Percentiles rank a stretch among this genome's conserved stretches.
phyloP scores from a whole-genome alignment of 768 basidiomycete genomes.

The Fibroporia radiculosa region DNA sequence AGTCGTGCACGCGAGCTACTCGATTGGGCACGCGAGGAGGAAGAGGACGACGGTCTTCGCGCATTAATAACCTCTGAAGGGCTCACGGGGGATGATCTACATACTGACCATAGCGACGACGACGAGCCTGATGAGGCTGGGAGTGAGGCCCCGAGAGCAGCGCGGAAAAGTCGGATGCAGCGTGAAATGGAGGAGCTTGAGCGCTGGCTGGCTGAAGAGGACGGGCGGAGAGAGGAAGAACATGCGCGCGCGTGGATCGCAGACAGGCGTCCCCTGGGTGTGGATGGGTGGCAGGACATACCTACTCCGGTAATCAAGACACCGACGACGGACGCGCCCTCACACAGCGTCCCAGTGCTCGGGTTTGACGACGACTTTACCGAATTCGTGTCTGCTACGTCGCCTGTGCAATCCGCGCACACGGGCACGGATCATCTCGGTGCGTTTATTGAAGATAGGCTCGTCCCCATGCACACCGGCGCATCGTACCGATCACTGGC shows the following conservation, averaged over 20 bases:
- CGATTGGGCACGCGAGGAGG: constrained; percentile 33
- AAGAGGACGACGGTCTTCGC: constrained; percentile 30
- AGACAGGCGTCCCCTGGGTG: constrained; percentile 7
- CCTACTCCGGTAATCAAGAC: constrained; percentile 16
- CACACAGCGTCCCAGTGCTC: constrained; percentile 1
- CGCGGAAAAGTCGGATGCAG: constrained; percentile 28
- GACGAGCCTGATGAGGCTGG: constrained; percentile 14
- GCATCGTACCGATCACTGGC: constrained; percentile 44
- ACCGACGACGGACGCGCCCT: constrained; percentile 5
- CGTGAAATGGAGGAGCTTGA: constrained; percentile 53
- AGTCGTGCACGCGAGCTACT: constrained; percentile 28
- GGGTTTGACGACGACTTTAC: constrained; percentile 79
- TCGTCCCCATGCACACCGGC: constrained; percentile 22
- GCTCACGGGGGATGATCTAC: constrained; percentile 15
- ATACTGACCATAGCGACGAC: background rate
- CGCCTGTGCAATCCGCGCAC: constrained; percentile 2
- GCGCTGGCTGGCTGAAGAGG: constrained; percentile 53
- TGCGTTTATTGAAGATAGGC: constrained; percentile 9
- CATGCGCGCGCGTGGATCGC: constrained; percentile 18
- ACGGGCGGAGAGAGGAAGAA: constrained; percentile 16
- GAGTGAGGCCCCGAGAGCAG: too few relatives aligned
- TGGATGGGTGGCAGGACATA: constrained; percentile 14
- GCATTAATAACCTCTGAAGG: constrained; percentile 19
- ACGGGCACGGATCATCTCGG: background rate
- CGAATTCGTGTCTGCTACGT: constrained; percentile 60